Base-by-base conservation (phyloP, 2,329 filamentous ascomycete species). In the Scedosporium apiospermum region DNA sequence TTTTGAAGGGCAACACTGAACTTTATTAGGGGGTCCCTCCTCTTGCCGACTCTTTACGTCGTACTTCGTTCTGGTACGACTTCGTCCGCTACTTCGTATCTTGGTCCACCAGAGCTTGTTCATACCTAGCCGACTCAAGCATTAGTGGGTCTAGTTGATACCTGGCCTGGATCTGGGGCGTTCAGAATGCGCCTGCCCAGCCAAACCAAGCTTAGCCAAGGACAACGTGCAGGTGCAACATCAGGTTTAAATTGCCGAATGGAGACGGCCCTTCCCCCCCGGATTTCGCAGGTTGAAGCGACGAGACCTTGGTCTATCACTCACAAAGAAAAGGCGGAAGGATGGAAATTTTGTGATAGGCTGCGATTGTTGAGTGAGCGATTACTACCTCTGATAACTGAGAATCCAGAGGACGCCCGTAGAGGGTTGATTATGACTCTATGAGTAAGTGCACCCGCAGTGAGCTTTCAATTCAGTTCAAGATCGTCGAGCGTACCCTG, bases 231-330 rank as follows among this genome's bases (percentile, higher is more conserved):
- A 55, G n/a, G 51, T 55, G 23, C 51, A 55, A 55, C 51, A 21
- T 27, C 51, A 55, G 51, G 51, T 55, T 55, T 55, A 55, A 55
- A 55, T 55, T 55, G 51, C 51, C 51, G 51, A 55, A 55, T 55
- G 51, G 51, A 55, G 51, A n/a, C n/a, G n/a, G n/a, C 23, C 51
- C 21, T 14, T 23, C 12, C 51, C 18, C 18, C 34, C 34, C 34
- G 34, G 34, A 9, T 38, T 38, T 38, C 6, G 34, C 10, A 38
- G 34, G 34, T 38, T 12, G 10, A 38, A 38, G 51, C 18, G 7
- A 55, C 12, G 51, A 55, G 23, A 23, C 23, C 51, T 55, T 55
- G 23, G n/a, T 26, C 21, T 27, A 0, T 23, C 21, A 10, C 23
- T 23, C 51, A 49, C 1, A 21, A 10, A 14, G 7, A 10, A 14